Evolutionary conservation across 129 eudicot species (phyloP).

Genomic region (Saussurea involucrata): DNA sequence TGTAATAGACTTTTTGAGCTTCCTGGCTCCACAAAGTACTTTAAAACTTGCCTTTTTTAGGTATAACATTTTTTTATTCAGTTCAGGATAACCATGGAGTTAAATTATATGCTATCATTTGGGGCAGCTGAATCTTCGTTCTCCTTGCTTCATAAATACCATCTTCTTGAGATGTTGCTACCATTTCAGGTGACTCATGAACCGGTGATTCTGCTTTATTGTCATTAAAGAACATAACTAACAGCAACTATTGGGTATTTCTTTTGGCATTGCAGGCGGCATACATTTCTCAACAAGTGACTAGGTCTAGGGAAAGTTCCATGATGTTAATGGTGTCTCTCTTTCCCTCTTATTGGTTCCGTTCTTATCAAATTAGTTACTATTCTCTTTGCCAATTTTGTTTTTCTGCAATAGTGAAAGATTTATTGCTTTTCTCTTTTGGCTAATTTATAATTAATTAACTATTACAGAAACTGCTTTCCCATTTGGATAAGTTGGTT

Average conservation of each 20-base stretch:
- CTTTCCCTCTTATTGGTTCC: conserved; percentile 2
- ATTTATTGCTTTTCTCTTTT: neutral
- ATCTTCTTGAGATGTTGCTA: conserved; percentile 61
- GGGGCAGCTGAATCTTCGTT: conserved; percentile 88
- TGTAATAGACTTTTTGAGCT: neutral
- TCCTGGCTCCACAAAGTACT: neutral
- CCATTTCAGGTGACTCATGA: conserved; percentile 65
- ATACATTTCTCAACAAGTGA: conserved; percentile 50
- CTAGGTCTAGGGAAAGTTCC: conserved; percentile 30
- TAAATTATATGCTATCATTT: conserved; percentile 77
- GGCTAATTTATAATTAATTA: neutral
- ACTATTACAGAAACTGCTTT: conserved; percentile 52
- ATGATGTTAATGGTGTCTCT: conserved; percentile 65
- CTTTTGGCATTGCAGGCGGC: conserved; percentile 49
- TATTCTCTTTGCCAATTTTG: neutral
- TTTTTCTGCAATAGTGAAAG: neutral
- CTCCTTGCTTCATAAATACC: conserved; percentile 51
- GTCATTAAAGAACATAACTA: neutral
- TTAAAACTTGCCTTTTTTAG: neutral
- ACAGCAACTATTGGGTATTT: neutral
- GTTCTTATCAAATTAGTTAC: neutral
- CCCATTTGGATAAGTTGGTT: conserved; percentile 60
- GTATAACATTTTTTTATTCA: conserved; percentile 29
- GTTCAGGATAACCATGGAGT: conserved; percentile 68
- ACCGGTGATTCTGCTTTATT: conserved; percentile 1